Conservation (phyloP, 176 grass and related monocot genomes). For the Avena sativa region DNA sequence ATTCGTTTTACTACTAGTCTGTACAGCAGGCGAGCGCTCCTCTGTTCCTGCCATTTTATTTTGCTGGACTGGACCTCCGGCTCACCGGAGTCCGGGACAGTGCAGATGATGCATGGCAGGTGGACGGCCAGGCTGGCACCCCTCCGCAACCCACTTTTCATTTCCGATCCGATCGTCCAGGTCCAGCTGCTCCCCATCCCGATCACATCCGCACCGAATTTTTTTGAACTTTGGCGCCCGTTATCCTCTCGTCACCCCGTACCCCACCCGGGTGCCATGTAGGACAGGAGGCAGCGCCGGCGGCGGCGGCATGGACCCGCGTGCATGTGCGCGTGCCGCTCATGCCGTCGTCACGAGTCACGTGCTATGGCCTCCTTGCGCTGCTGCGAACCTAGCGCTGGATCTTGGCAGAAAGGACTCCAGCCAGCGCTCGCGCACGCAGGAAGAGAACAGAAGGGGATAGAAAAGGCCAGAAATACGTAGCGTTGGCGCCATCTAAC, state of each 20-base stretch:
- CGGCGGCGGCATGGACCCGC: background rate
- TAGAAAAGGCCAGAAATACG: background rate
- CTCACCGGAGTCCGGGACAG: background rate
- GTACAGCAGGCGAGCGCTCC: background rate
- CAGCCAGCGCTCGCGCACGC: background rate
- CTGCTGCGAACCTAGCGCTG: background rate
- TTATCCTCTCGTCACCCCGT: background rate
- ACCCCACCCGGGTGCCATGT: background rate
- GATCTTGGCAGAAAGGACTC: background rate
- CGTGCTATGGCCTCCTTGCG: no score
- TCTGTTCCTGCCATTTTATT: background rate
- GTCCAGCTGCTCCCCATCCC: background rate
- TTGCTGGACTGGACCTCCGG: background rate
- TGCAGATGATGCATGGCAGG: background rate
- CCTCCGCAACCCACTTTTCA: background rate
- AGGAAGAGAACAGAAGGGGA: background rate
- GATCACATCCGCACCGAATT: background rate
- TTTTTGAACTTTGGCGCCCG: constrained; percentile 31
- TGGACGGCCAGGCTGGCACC: background rate
- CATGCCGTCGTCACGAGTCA: constrained; percentile 20
- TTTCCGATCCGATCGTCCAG: background rate
- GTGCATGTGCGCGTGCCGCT: background rate
- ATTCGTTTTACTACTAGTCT: no score
- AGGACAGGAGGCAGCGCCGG: background rate
- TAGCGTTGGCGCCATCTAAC: constrained; percentile 15